phyloP scores from a whole-genome alignment of 2,329 filamentous ascomycete genomes.

The Epicoccum sorghinum region DNA sequence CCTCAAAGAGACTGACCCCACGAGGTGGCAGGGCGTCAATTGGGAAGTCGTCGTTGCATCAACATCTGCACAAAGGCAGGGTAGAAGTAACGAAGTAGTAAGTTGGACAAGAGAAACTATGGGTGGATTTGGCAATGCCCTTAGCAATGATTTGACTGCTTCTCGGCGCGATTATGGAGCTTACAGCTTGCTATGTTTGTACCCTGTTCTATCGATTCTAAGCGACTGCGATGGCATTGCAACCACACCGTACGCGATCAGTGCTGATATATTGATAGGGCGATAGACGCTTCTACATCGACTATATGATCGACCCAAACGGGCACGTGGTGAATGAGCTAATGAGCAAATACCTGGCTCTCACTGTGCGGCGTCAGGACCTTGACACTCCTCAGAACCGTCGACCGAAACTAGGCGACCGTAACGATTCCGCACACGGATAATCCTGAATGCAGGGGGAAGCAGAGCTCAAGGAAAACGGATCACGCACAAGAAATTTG shows the following conservation, averaged over 20 bases:
- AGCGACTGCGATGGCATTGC: neutral
- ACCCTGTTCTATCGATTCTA: slow-evolving; percentile 12
- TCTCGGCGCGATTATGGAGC: neutral
- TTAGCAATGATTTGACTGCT: slow-evolving; percentile 3
- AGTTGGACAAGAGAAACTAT: slow-evolving; percentile 8
- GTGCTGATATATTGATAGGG: neutral
- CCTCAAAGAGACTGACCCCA: slow-evolving; percentile 36
- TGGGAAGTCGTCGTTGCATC: slow-evolving; percentile 27
- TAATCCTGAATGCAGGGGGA: neutral
- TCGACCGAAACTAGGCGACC: neutral
- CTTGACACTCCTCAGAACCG: slow-evolving; percentile 1
- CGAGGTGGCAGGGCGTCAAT: slow-evolving; percentile 41
- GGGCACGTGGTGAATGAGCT: slow-evolving; percentile 8
- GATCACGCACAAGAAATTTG: no score
- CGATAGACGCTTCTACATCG: neutral
- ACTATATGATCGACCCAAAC: neutral
- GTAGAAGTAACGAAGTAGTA: slow-evolving; percentile 5
- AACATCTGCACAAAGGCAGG: slow-evolving; percentile 1
- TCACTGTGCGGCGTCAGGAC: neutral
- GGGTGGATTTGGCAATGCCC: slow-evolving; percentile 8
- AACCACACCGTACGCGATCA: neutral
- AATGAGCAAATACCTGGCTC: slow-evolving; percentile 12
- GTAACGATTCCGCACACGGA: slow-evolving; percentile 1
- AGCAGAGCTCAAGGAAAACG: no score
- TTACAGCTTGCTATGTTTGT: slow-evolving; percentile 11